phyloP scores from a whole-genome alignment of 352 stramenopile species.

The Phytopythium montanum region DNA sequence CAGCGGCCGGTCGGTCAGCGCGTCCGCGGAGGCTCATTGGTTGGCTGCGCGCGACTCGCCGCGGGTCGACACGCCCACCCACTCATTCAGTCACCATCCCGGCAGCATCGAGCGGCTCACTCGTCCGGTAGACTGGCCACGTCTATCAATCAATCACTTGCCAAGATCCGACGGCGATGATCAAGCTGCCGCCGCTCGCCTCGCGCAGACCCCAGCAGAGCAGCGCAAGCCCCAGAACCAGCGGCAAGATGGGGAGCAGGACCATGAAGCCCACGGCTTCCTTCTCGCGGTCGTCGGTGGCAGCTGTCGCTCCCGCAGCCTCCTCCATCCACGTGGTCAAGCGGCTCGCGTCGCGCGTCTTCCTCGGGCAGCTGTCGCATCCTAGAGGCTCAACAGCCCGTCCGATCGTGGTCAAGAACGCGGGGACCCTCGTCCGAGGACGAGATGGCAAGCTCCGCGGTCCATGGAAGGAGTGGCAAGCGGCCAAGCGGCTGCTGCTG shows the following conservation, averaged over 20 bases:
- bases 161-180: not conserved
- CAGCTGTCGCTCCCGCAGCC: not conserved
- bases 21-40: not conserved
- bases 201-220: not conserved
- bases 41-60: not conserved
- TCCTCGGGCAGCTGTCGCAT: constrained; percentile 19
- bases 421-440: constrained; percentile 18
- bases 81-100: not conserved
- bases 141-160: too few relatives aligned
- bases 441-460: constrained; percentile 11
- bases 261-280: not conserved
- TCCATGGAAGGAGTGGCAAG: constrained; percentile 26
- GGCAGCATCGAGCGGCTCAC: too few relatives aligned
- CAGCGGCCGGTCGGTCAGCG: not conserved
- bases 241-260: not conserved
- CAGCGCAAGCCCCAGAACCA: not conserved
- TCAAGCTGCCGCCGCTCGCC: not conserved
- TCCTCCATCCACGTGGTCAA: not conserved
- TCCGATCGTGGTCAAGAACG: constrained; percentile 26
- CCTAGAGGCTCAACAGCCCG: not conserved
- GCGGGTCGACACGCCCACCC: not conserved
- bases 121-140: too few relatives aligned
- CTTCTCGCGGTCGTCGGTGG: not conserved
- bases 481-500: constrained; percentile 8
- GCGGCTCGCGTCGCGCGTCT: constrained; percentile 27